These are phyloP conservation scores for Termitomyces sp. DNA, from an alignment of 1,284 basidiomycete species.

Conservation along the genomic window DNA sequence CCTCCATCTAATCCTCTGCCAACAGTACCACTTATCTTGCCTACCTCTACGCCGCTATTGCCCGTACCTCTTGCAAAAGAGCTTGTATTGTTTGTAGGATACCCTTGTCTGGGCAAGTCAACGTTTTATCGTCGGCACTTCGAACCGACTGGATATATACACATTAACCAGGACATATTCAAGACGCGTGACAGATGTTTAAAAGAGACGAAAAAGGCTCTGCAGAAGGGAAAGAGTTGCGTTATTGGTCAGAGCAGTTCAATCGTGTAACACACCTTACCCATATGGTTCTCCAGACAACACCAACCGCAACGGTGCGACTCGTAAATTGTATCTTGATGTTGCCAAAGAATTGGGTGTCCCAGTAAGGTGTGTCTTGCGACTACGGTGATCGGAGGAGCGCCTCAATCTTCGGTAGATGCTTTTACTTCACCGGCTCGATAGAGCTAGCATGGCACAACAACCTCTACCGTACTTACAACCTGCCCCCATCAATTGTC, in stretches of 20 bases:
- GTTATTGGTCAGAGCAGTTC: conserved; percentile 59
- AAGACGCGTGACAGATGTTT: conserved; percentile 73
- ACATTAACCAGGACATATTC: conserved; percentile 85
- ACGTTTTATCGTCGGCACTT: conserved; percentile 75
- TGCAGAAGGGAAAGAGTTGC: conserved; percentile 58
- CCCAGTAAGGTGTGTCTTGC: conserved; percentile 46
- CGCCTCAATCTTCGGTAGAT: conserved; percentile 34
- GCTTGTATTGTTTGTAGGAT: conserved; percentile 85
- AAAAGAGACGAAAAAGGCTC: conserved; percentile 51
- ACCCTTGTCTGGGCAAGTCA: conserved; percentile 85
- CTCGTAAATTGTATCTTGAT: conserved; percentile 66
- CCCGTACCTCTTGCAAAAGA: conserved; percentile 38
- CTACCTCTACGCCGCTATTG: conserved; percentile 57
- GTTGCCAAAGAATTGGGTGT: conserved; percentile 54
- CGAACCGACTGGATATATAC: conserved; percentile 61
- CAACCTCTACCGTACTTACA: conserved; percentile 78
- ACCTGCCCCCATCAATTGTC: conserved; percentile 41
- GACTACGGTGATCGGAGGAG: background rate
- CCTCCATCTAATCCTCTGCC: conserved; percentile 1
- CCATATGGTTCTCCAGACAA: conserved; percentile 56
- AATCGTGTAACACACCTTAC: background rate
- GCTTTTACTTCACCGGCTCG: conserved; percentile 70
- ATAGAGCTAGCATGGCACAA: conserved; percentile 85
- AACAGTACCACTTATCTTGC: conserved; percentile 54
- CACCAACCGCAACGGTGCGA: conserved; percentile 72